Conservation (phyloP, 1,139 yeast species). For the Candida sp. region DNA sequence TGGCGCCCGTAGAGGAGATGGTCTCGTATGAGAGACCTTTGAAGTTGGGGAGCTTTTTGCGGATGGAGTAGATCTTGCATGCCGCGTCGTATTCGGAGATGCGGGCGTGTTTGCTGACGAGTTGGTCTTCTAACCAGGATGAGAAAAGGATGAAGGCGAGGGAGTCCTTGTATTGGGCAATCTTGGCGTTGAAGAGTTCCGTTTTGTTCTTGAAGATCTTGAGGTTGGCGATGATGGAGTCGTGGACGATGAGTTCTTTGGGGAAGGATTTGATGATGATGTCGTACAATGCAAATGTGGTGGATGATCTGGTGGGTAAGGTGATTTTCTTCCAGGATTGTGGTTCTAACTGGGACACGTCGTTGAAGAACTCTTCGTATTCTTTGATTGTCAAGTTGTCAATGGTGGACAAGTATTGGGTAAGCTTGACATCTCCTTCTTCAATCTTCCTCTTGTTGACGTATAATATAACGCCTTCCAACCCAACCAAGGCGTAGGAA, state of each 20-base stretch:
- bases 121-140: conserved; percentile 46
- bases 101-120: conserved; percentile 25
- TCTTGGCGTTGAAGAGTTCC: conserved; percentile 41
- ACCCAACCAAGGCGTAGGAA: conserved; percentile 44
- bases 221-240: conserved; percentile 38
- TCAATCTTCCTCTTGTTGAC: conserved; percentile 39
- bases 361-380: conserved; percentile 35
- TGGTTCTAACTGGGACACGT: conserved; percentile 25
- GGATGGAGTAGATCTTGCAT: conserved; percentile 42
- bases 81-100: conserved; percentile 49
- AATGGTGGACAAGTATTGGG: conserved; percentile 31
- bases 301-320: conserved; percentile 33
- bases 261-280: conserved; percentile 34
- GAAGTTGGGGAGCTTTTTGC: conserved; percentile 48
- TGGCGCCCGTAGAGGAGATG: conserved; percentile 58
- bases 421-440: conserved; percentile 18
- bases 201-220: conserved; percentile 42
- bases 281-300: conserved; percentile 38
- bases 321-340: conserved; percentile 20
- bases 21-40: conserved; percentile 58
- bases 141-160: conserved; percentile 43
- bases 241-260: conserved; percentile 25
- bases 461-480: conserved; percentile 35
- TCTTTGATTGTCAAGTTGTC: conserved; percentile 30
- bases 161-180: conserved; percentile 51